Evolutionary conservation across 768 basidiomycete species (phyloP), one percentile per base, ranked within the genome.

Genomic region (Mycena galopus): DNA sequence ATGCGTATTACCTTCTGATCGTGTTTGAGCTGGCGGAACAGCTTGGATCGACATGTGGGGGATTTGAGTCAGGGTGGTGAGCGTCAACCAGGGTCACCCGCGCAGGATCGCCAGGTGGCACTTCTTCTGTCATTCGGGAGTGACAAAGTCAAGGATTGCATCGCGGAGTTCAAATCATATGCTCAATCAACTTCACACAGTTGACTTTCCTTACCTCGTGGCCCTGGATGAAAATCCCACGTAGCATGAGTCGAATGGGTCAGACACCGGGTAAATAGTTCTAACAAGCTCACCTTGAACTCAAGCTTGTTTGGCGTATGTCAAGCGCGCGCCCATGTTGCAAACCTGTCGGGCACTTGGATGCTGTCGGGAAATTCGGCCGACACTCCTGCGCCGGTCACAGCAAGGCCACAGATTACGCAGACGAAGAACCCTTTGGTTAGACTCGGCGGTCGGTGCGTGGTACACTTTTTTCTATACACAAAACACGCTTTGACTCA

Each of bases 351-450:
- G 44, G 19, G 1, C 17, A n/a, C 16, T 1, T 10, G 9, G 12
- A 16, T 57, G 19, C 53, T 55, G 55, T 33, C 25, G 55, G 42
- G 10, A 4, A 14, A 8, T 16, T 58, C 65, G 56, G 65, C 65
- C 65, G 65, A 66, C n/a, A 33, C 23, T 32, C 30, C 23, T 21
- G 33, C 33, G 7, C 33, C 67, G 58, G 32, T 29, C 25, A 14
- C 12, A 0, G 21, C n/a, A 25, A 5, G 50, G 61, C 59, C 67
- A 62, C 60, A 60, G 67, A n/a, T n/a, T n/a, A n/a, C n/a, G n/a
- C n/a, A 69, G 59, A 68, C 39, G 47, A 67, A 44, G 56, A 67
- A 57, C 59, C 17, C 67, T 59, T 63, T 62, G 68, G 68, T 69
- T 69, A 69, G 68, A 42, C 68, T 23, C 60, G 60, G 60, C 21